These are phyloP conservation scores for Wickerhamomyces chambardii DNA, from an alignment of 805 yeast genomes.

Conservation along the genomic window DNA sequence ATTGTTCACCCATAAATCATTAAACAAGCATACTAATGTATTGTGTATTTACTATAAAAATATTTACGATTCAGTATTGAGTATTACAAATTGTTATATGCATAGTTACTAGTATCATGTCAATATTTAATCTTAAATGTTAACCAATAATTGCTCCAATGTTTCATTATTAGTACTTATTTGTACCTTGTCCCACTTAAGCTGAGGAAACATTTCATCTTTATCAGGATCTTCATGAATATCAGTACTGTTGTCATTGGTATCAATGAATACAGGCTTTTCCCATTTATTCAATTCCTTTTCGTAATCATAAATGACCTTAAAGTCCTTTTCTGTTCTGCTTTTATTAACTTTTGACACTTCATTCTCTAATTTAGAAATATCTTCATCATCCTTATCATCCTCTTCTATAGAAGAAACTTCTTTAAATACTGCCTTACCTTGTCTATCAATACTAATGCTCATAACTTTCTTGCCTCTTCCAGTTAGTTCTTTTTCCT, in stretches of 20 bases:
- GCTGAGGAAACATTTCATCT: neutral
- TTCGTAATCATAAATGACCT: slow-evolving; percentile 51
- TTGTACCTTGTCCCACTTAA: neutral
- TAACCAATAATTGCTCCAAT: neutral
- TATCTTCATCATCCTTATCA: slow-evolving; percentile 24
- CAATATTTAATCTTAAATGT: no score
- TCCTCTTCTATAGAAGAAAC: slow-evolving; percentile 21
- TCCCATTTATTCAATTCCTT: slow-evolving; percentile 46
- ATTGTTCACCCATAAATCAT: no score
- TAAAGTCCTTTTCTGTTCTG: slow-evolving; percentile 20
- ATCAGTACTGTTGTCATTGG: neutral
- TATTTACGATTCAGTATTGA: no score
- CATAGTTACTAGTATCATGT: no score
- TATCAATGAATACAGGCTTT: slow-evolving; percentile 34
- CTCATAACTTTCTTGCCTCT: slow-evolving; percentile 69
- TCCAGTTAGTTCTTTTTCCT: slow-evolving; percentile 53
- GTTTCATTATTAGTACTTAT: neutral
- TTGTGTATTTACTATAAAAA: no score
- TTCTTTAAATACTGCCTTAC: slow-evolving; percentile 65
- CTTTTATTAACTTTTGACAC: slow-evolving; percentile 24
- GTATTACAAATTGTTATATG: no score
- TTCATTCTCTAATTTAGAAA: slow-evolving; percentile 19
- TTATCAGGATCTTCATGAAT: neutral
- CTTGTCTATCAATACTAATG: slow-evolving; percentile 66
- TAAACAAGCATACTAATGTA: no score